Conservation (phyloP, 2,329 filamentous ascomycete species). For the Thelonectria rubi region DNA sequence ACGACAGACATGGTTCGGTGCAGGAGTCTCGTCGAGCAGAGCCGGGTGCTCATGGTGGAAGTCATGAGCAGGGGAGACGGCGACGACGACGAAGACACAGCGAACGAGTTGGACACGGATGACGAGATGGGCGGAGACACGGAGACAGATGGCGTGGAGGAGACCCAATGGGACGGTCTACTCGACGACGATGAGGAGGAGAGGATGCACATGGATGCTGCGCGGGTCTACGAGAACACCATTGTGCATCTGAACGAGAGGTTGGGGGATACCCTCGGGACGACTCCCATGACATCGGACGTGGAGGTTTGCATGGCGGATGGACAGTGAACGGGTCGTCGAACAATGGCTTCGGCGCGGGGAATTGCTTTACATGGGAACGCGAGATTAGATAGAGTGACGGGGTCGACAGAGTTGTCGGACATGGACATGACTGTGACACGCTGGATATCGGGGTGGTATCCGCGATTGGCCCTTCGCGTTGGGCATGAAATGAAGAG, state of each 20-base stretch:
- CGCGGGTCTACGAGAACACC: slow-evolving; percentile 81
- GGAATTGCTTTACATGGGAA: background rate
- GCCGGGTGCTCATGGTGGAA: slow-evolving; percentile 75
- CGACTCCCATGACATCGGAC: slow-evolving; percentile 2
- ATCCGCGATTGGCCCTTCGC: too few relatives aligned
- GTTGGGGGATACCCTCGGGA: slow-evolving; percentile 52
- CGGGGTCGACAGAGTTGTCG: too few relatives aligned
- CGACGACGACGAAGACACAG: slow-evolving; percentile 46
- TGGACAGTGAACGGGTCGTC: background rate
- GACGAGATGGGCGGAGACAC: slow-evolving; percentile 45
- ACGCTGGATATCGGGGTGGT: too few relatives aligned
- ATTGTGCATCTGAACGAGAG: slow-evolving; percentile 77
- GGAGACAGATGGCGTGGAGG: slow-evolving; percentile 43
- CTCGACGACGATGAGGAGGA: slow-evolving; percentile 57
- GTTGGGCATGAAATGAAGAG: too few relatives aligned
- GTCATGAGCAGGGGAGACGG: slow-evolving; percentile 65
- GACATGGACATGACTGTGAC: too few relatives aligned
- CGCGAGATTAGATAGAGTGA: too few relatives aligned
- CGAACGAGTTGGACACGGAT: slow-evolving; percentile 45
- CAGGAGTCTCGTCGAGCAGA: slow-evolving; percentile 81
- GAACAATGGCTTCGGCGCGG: too few relatives aligned
- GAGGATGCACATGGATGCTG: slow-evolving; percentile 73
- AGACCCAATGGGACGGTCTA: slow-evolving; percentile 44
- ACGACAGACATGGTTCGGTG: slow-evolving; percentile 87
- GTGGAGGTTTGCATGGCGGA: slow-evolving; percentile 3